A percentile compares a stretch with the other conserved stretches of the same genome.
Evolutionary conservation across 2,329 filamentous ascomycete species (phyloP).

Genomic region (Penicillium sp.): DNA sequence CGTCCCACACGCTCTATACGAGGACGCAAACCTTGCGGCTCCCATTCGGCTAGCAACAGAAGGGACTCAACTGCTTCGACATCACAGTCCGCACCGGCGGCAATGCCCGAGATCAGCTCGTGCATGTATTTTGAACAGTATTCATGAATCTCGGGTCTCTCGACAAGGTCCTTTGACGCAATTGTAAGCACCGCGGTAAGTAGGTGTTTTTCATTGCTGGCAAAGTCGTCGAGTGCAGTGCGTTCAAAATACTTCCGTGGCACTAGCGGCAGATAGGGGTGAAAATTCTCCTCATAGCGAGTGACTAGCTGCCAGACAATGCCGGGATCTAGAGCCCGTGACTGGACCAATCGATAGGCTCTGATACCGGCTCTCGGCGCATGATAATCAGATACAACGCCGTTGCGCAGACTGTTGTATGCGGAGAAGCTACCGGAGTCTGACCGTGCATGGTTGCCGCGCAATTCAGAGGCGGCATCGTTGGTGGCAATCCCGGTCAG

Average conservation of each 20-base stretch:
- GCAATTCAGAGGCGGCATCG: constrained; percentile 20
- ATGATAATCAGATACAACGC: constrained; percentile 26
- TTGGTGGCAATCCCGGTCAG: constrained; percentile 45
- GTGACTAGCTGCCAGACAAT: constrained; percentile 51
- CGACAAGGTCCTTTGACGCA: constrained; percentile 64
- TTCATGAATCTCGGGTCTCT: constrained; percentile 60
- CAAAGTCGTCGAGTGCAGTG: constrained; percentile 52
- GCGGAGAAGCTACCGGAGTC: constrained; percentile 24
- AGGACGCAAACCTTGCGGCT: constrained; percentile 59
- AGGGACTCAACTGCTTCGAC: constrained; percentile 69
- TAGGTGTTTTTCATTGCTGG: constrained; percentile 60
- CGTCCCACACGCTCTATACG: constrained; percentile 61
- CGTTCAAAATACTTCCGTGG: constrained; percentile 57
- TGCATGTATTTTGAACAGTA: constrained; percentile 68
- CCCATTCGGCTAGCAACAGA: constrained; percentile 68
- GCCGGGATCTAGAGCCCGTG: constrained; percentile 45
- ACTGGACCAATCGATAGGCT: constrained; percentile 43
- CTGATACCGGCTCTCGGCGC: constrained; percentile 32
- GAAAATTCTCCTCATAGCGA: constrained; percentile 62
- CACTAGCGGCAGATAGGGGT: constrained; percentile 66
- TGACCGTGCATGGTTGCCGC: constrained; percentile 20
- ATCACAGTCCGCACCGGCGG: constrained; percentile 62
- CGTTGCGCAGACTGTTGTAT: constrained; percentile 26
- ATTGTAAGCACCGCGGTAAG: constrained; percentile 67
- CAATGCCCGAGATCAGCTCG: constrained; percentile 60